Conservation (phyloP, 2,329 filamentous ascomycete genomes). For the Endoconidiophora laricicola region DNA sequence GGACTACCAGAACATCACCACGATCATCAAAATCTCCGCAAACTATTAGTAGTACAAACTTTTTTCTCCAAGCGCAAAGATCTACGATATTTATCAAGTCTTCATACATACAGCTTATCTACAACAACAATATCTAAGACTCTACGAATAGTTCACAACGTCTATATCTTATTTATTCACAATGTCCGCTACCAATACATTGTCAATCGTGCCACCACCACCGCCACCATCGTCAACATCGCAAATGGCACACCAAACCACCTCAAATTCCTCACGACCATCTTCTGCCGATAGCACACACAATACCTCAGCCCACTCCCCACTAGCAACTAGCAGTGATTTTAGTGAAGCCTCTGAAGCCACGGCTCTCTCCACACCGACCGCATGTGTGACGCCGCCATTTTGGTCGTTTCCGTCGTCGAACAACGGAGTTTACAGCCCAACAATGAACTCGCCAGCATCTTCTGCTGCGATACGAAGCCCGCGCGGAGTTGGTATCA, state of each 20-base stretch:
- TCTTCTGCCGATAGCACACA: slow-evolving; percentile 1
- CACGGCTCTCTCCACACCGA: slow-evolving; percentile 6
- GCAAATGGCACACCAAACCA: not conserved
- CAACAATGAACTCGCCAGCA: not conserved
- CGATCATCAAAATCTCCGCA: too few species aligned
- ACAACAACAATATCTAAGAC: too few species aligned
- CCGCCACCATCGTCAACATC: not conserved
- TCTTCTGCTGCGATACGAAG: not conserved
- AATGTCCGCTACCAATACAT: slow-evolving; percentile 6
- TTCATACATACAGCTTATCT: too few species aligned
- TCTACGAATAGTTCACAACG: too few species aligned
- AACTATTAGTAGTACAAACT: too few species aligned
- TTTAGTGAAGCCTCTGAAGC: slow-evolving; percentile 8
- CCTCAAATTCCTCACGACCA: not conserved
- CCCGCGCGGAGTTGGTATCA: not conserved
- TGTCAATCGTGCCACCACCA: slow-evolving; percentile 7
- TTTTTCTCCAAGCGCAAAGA: too few species aligned
- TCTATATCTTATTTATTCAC: not conserved
- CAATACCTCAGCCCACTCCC: not conserved
- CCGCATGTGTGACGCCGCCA: slow-evolving; percentile 6
- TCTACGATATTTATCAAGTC: too few species aligned
- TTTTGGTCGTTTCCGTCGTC: slow-evolving; percentile 9
- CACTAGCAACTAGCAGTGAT: not conserved
- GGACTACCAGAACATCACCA: too few species aligned
- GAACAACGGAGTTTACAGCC: not conserved